These are phyloP conservation scores for Zangia roseola DNA, from an alignment of 768 basidiomycete genomes.

Conservation along the genomic window DNA sequence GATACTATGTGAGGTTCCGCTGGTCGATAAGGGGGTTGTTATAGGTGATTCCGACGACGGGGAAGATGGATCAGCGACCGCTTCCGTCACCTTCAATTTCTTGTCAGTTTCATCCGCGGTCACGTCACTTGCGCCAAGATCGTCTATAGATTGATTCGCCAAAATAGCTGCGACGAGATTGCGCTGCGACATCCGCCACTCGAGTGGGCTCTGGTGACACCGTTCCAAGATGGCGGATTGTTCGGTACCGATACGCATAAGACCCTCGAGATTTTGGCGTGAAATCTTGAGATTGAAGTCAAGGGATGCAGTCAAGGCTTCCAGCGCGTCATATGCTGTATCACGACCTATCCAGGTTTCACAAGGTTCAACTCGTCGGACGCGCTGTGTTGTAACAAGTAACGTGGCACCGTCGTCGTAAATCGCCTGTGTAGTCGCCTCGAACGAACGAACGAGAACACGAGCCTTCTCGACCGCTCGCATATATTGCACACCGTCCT, in stretches of 20 bases:
- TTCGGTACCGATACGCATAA: slow-evolving; percentile 39
- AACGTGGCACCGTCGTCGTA: slow-evolving; percentile 48
- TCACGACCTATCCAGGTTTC: slow-evolving; percentile 24
- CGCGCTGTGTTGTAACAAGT: slow-evolving; percentile 39
- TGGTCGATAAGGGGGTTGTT: slow-evolving; percentile 12
- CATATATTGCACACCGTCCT: slow-evolving; percentile 38
- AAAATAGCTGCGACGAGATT: slow-evolving; percentile 33
- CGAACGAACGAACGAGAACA: slow-evolving; percentile 45
- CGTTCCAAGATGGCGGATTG: slow-evolving; percentile 38
- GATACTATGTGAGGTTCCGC: slow-evolving; percentile 6
- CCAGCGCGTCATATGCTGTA: slow-evolving; percentile 28
- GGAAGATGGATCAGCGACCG: neutral
- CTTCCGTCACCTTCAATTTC: slow-evolving; percentile 8
- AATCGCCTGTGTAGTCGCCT: slow-evolving; percentile 47
- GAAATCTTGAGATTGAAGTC: slow-evolving; percentile 35
- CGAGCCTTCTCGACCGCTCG: slow-evolving; percentile 46
- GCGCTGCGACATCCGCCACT: slow-evolving; percentile 46
- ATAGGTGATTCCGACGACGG: slow-evolving; percentile 1
- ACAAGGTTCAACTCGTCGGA: slow-evolving; percentile 26
- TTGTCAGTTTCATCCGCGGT: slow-evolving; percentile 10
- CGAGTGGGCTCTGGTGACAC: slow-evolving; percentile 41
- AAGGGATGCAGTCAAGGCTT: slow-evolving; percentile 30
- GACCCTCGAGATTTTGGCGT: slow-evolving; percentile 38
- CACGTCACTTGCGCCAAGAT: slow-evolving; percentile 7
- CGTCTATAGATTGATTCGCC: slow-evolving; percentile 19